phyloP scores from a whole-genome alignment of 495 filamentous ascomycete genomes.

The Chaetomidium leptoderma region DNA sequence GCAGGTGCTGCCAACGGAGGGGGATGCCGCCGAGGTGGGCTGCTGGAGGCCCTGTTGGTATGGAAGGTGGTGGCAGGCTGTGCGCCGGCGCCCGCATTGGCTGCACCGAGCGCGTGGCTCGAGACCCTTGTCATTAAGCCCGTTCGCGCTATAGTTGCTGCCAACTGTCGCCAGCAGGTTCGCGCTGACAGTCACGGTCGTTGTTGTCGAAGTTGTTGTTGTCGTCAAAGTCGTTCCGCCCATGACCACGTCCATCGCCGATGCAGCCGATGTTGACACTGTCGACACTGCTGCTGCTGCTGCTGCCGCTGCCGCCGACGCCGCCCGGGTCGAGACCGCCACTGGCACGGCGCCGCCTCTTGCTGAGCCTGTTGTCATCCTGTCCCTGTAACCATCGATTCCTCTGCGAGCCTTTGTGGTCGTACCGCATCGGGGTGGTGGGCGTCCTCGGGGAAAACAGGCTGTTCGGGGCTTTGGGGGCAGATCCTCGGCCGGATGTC shows the following conservation, averaged over 20 bases:
- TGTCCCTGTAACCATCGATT: constrained; percentile 28
- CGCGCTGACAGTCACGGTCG: constrained; percentile 12
- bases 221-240: constrained; percentile 10
- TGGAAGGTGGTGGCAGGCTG: constrained; percentile 26
- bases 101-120: constrained; percentile 28
- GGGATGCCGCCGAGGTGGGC: constrained; percentile 9
- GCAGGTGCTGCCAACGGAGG: constrained; percentile 18
- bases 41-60: constrained; percentile 12
- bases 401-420: constrained; percentile 10
- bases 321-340: constrained; percentile 24
- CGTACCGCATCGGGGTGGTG: constrained; percentile 11
- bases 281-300: background rate
- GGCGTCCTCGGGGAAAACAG: background rate
- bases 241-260: constrained; percentile 19
- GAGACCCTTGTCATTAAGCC: constrained; percentile 24
- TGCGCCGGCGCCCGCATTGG: constrained; percentile 35
- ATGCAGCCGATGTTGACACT: background rate
- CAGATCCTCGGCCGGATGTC: constrained; percentile 5
- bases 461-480: background rate
- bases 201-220: constrained; percentile 5
- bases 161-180: constrained; percentile 13
- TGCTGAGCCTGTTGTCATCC: constrained; percentile 28
- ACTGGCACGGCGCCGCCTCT: constrained; percentile 23
- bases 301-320: constrained; percentile 12
- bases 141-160: constrained; percentile 1